phyloP scores from a whole-genome alignment of 2,329 filamentous ascomycete genomes.

The Plenodomus tracheiphilus region DNA sequence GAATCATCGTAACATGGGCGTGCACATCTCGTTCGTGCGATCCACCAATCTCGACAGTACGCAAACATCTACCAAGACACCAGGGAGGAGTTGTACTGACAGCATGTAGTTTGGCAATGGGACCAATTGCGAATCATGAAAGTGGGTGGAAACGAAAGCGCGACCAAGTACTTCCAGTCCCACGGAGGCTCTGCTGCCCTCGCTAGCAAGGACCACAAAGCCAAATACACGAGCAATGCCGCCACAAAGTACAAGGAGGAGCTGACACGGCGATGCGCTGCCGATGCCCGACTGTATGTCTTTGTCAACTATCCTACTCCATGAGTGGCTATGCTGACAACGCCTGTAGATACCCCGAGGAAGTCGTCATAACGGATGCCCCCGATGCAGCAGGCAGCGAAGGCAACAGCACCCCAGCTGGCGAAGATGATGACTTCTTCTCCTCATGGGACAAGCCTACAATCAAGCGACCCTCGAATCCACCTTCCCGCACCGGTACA shows the following conservation, averaged over 20 bases:
- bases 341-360: constrained; percentile 70
- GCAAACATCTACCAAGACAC: constrained; percentile 40
- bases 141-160: constrained; percentile 95
- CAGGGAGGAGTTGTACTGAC: constrained; percentile 28
- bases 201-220: constrained; percentile 94
- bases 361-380: constrained; percentile 82
- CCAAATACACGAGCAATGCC: constrained; percentile 92
- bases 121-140: constrained; percentile 97
- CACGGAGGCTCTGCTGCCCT: constrained; percentile 93
- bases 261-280: constrained; percentile 79
- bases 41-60: constrained; percentile 98
- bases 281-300: constrained; percentile 85
- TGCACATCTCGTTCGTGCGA: constrained; percentile 98
- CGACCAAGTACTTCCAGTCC: constrained; percentile 96
- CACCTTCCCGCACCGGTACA: constrained; percentile 85
- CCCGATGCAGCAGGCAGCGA: constrained; percentile 60
- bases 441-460: constrained; percentile 98
- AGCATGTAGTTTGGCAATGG: constrained; percentile 80
- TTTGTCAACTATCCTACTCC: constrained; percentile 27
- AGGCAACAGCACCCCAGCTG: constrained; percentile 74
- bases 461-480: constrained; percentile 94
- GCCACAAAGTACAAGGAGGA: constrained; percentile 98
- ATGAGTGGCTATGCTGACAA: constrained; percentile 18
- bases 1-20: constrained; percentile 94
- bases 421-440: constrained; percentile 94